Evolutionary conservation across 257 asterid genomes (phyloP), one percentile per base, ranked within the genome.

Genomic region (Petunia axillaris): DNA sequence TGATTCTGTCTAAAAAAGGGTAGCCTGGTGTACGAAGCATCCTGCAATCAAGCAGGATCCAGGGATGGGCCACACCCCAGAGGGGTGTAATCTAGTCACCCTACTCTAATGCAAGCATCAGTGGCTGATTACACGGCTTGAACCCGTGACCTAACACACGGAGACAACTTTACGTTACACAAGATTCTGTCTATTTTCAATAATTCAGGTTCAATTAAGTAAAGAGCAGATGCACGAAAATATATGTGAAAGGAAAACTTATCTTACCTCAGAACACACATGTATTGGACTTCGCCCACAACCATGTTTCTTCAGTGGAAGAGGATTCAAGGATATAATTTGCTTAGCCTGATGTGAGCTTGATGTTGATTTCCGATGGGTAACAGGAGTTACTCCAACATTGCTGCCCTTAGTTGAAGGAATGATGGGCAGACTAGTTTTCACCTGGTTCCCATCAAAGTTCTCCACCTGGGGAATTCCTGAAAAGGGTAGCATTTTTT

Each of bases 401-500:
- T 78, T 83, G 64, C 77, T 79, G 77, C 89, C 97, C 85, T 91
- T 94, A 54, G 89, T 82, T 35, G 89, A 88, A 70, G 97, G 90
- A 84, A 88, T 86, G 80, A 78, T 40, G 0, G 97, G 93, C 75
- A 91, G 73, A 80, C 65, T 89, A 44, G 89, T 86, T 87, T 91
- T 96, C 81, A 83, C 84, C 54, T 70, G 91, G 86, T 78, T 85
- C 43, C 95, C 94, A 48, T 91, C 97, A 39, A 83, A 86, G 68
- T 83, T 80, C 65, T 89, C 96, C 44, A 81, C 83, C 43, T 85
- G 91, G 4, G 83, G 74, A 81, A 87, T 81, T 62, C 91, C 87
- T 15, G 98, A 88, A 87, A 96, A 96, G 1, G 99, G 99, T 38
- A 96, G 97, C 99, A 96, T 91, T 85, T 92, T 96, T 79, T 90